A percentile compares a stretch with the other conserved stretches of the same genome.
These are phyloP conservation scores for Tetrahymena malaccensis DNA, from an alignment of 73 alveolate species.

Conservation along the genomic window DNA sequence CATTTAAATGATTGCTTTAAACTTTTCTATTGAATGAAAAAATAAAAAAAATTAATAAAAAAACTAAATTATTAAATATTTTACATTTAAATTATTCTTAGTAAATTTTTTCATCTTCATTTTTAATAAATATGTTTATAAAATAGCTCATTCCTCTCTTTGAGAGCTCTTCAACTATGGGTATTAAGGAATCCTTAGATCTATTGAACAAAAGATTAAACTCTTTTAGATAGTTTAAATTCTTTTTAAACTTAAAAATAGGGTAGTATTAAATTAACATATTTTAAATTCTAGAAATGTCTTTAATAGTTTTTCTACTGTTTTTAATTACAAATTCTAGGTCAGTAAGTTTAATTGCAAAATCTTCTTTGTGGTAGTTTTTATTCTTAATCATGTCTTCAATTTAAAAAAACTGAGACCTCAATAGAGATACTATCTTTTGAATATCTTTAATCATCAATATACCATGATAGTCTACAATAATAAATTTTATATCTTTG, in stretches of 20 bases:
- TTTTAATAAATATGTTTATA: not conserved
- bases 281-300: not conserved
- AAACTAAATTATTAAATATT: not conserved
- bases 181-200: not conserved
- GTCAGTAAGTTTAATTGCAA: not conserved
- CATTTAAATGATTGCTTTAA: not conserved
- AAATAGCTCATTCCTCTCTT: not conserved
- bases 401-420: not conserved
- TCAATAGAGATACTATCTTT: not conserved
- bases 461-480: not conserved
- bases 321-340: not conserved
- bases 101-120: not conserved
- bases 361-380: not conserved
- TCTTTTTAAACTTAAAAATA: not conserved
- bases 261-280: not conserved
- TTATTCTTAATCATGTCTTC: not conserved
- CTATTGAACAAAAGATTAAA: not conserved
- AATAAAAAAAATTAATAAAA: not conserved
- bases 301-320: not conserved
- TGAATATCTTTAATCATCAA: not conserved
- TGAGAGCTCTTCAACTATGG: not conserved
- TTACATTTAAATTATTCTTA: not conserved
- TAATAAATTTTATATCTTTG: not conserved
- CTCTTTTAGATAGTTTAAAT: not conserved
- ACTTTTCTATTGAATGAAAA: not conserved